Evolutionary conservation across 106 monocot genomes (phyloP), one percentile per base, ranked within the genome.

Genomic region (Dioscorea dumetorum): DNA sequence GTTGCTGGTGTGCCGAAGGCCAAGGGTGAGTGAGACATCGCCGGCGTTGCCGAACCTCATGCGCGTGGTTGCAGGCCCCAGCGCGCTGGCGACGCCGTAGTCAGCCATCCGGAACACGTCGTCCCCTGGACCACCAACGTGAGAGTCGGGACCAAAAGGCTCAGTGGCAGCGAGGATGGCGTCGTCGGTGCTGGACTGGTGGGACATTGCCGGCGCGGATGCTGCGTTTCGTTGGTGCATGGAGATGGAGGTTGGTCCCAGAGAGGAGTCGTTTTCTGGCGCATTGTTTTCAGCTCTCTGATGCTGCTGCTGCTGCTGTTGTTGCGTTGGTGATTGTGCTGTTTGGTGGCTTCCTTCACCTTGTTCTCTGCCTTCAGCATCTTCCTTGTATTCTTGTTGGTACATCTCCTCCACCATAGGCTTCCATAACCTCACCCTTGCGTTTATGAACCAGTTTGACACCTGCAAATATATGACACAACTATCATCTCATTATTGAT

Each of bases 361-460:
- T 33, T 24, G 75, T 17, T 57, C 72, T 21, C 53, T 41, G 3
- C 50, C 70, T 0, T 68, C 80, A 20, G n/a, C 65, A 21, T 61
- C 68, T 11, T 95, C 88, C 60, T 80, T 90, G 66, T 77, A 33
- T 60, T 97, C 95, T 70, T 91, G 85, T 57, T 86, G 85, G 72
- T 95, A 95, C 95, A 95, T 95, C 22, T 95, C 95, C 68, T 95
- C 95, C 33, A 95, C 87, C 95, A 95, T 95, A 18, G 95, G 95
- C 65, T 95, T 95, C 94, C 94, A 95, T 62, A 95, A 78, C 50
- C 94, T 70, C 17, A 95, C 94, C 66, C 94, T 81, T 22, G 94
- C 94, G 67, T 94, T 94, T 61, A 94, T 94, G 76, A 94, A 94
- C 94, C 94, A 94, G 68, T 94, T 94, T 18, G 94, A 87, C n/a